Conservation (phyloP, 1,284 basidiomycete species). For the Paramarasmius palmivorus region DNA sequence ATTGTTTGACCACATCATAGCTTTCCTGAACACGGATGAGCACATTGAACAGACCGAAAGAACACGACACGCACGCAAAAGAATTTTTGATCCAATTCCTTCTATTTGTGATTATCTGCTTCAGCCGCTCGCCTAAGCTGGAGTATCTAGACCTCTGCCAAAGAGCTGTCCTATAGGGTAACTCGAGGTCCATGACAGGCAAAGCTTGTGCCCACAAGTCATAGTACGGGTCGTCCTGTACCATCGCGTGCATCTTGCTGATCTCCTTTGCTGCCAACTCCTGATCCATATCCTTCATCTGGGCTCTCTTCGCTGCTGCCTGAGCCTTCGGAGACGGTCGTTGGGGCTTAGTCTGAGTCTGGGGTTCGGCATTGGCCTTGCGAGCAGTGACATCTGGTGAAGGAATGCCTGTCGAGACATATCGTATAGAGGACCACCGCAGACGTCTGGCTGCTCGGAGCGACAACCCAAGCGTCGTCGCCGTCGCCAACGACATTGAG, state of each 20-base stretch:
- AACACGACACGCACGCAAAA: neutral
- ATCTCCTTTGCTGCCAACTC: neutral
- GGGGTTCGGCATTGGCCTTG: too few relatives aligned
- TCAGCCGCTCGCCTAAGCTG: neutral
- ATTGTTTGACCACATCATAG: conserved; percentile 5
- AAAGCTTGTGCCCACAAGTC: conserved; percentile 11
- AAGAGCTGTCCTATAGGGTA: conserved; percentile 6
- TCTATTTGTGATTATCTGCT: conserved; percentile 6
- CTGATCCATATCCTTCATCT: neutral
- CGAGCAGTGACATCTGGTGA: too few relatives aligned
- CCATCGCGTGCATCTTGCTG: neutral
- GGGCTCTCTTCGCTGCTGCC: neutral
- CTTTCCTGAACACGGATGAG: neutral
- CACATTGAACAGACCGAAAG: neutral
- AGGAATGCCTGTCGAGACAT: too few relatives aligned
- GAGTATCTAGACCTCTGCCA: conserved; percentile 9
- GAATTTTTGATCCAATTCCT: conserved; percentile 3
- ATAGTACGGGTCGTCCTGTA: neutral
- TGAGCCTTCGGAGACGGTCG: neutral
- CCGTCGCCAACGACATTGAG: neutral
- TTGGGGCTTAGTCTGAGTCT: neutral
- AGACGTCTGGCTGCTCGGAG: neutral
- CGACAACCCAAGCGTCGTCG: neutral
- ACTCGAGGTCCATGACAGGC: conserved; percentile 4
- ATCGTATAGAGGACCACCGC: neutral